phyloP scores from a whole-genome alignment of 108 stramenopile genomes.

The Hondaea fermentalgiana region DNA sequence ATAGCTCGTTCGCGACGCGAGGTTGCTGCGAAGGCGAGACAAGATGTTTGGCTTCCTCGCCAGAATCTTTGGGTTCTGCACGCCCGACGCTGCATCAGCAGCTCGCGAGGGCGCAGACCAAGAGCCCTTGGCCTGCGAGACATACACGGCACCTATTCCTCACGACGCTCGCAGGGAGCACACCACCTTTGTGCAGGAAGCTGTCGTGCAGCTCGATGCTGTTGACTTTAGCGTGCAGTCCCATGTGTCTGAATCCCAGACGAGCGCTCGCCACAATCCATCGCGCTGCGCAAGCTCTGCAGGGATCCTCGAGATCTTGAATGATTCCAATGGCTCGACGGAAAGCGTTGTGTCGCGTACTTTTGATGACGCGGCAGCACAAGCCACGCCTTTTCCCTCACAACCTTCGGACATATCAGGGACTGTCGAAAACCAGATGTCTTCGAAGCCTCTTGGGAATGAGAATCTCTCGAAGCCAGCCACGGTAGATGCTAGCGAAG shows the following conservation, averaged over 20 bases:
- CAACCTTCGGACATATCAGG: too few relatives aligned
- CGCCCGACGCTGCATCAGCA: background rate
- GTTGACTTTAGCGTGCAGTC: background rate
- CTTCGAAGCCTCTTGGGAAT: too few relatives aligned
- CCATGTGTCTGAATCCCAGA: background rate
- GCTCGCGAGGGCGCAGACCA: background rate
- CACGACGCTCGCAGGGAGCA: background rate
- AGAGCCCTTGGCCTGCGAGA: background rate
- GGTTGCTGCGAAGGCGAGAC: too few relatives aligned
- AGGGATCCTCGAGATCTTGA: too few relatives aligned
- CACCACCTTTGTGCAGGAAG: background rate
- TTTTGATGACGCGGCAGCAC: too few relatives aligned
- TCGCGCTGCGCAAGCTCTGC: background rate
- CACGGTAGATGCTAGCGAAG: too few relatives aligned
- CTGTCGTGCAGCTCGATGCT: background rate
- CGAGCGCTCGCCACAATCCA: background rate
- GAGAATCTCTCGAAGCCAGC: too few relatives aligned
- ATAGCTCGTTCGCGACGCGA: too few relatives aligned
- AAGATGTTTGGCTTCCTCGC: background rate
- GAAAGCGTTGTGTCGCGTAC: too few relatives aligned
- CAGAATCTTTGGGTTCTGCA: background rate
- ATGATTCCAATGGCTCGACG: too few relatives aligned
- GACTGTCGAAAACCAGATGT: too few relatives aligned
- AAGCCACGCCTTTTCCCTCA: too few relatives aligned
- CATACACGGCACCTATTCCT: background rate